Conservation (phyloP, 139 green algal genomes). For the Nannochloris sp. region DNA sequence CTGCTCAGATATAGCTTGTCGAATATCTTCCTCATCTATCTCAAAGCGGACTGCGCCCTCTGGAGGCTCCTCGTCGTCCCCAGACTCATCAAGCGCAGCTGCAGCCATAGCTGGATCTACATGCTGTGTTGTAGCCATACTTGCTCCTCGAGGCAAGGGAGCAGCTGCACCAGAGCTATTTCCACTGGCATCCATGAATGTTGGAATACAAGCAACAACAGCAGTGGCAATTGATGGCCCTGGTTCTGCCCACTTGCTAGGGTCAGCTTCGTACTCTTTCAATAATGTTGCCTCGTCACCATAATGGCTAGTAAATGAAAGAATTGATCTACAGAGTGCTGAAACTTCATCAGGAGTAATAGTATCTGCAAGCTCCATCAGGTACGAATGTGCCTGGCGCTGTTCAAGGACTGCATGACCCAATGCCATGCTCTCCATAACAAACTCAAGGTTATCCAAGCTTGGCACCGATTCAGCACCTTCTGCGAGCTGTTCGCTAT, state of each 20-base stretch:
- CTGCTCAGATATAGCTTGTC: constrained; percentile 46
- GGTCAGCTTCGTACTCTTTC: constrained; percentile 32
- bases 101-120: constrained; percentile 43
- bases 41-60: constrained; percentile 52
- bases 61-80: constrained; percentile 28
- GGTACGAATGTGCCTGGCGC: constrained; percentile 38
- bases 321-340: constrained; percentile 55
- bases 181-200: constrained; percentile 57
- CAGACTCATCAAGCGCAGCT: constrained; percentile 8
- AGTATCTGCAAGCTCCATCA: constrained; percentile 55
- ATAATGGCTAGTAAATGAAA: constrained; percentile 88
- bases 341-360: constrained; percentile 79
- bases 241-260: constrained; percentile 30
- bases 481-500: constrained; percentile 80
- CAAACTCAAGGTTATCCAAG: constrained; percentile 92
- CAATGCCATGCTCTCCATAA: constrained; percentile 94
- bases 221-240: constrained; percentile 63
- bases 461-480: constrained; percentile 71
- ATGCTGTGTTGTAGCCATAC: constrained; percentile 63
- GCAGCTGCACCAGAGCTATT: constrained; percentile 30
- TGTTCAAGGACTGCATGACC: constrained; percentile 80
- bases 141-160: constrained; percentile 35
- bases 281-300: constrained; percentile 48
- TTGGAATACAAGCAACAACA: constrained; percentile 87
- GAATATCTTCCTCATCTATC: constrained; percentile 59